Base-by-base conservation (phyloP, 139 green algal species). In the Coccomyxa sp. region DNA sequence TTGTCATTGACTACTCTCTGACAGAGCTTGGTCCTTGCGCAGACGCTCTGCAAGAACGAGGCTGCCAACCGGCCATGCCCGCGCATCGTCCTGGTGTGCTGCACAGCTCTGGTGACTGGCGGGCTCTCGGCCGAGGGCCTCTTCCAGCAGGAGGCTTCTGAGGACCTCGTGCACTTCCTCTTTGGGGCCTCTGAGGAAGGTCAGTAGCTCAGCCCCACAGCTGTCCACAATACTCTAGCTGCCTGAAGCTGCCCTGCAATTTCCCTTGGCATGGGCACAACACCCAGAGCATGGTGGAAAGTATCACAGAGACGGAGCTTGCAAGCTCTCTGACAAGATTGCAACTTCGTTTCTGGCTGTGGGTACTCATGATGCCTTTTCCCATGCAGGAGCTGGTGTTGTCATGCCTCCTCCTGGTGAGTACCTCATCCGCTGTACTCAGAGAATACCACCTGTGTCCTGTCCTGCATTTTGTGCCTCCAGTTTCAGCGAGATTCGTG, bases 161-260 rank as follows among this genome's bases (percentile, higher is more conserved):
- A 72, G 22, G 80, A 84, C 18, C 75, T 84, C 35, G 80, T 84
- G 29, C 70, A 77, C 35, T 84, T 75, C 54, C 54, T 84, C 68
- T 58, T 81, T 18, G 76, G 76, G 8, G 41, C 58, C n/a, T 81
- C 81, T 31, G 75, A 84, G 39, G 75, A 84, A 39, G 33, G 79
- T 82, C 16, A n/a, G 38, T 24, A 1, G 33, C 14, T 34, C 33
- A 36, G 64, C 64, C 64, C 64, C 33, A 14, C n/a, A 6, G 2
- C 29, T 71, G 64, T 71, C n/a, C n/a, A 10, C n/a, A n/a, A n/a
- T n/a, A n/a, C n/a, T 6, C n/a, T n/a, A n/a, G n/a, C n/a, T n/a
- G n/a, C n/a, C n/a, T n/a, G n/a, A n/a, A n/a, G n/a, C n/a, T n/a
- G n/a, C n/a, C n/a, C n/a, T n/a, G n/a, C n/a, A n/a, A n/a, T n/a